Evolutionary conservation across 768 basidiomycete genomes (phyloP).

Genomic region (Cyathus striatus): DNA sequence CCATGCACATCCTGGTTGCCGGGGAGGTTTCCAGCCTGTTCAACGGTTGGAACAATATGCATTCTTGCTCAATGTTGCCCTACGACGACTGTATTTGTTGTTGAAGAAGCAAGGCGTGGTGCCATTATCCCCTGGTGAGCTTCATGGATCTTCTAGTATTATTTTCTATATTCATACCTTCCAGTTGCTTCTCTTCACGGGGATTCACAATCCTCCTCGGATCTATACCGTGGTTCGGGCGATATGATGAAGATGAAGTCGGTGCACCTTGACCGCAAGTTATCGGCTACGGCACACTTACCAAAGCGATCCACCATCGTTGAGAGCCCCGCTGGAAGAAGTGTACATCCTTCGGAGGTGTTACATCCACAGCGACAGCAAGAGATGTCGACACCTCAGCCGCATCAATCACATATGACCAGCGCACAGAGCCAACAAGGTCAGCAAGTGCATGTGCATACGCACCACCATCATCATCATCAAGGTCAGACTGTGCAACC

Average conservation of each 20-base stretch:
- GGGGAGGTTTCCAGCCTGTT: constrained; percentile 82
- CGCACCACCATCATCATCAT: constrained; percentile 21
- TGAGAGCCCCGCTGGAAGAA: constrained; percentile 88
- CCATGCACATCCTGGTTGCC: constrained; percentile 65
- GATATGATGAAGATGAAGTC: constrained; percentile 96
- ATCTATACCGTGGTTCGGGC: constrained; percentile 80
- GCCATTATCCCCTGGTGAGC: constrained; percentile 69
- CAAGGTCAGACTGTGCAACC: constrained; percentile 12
- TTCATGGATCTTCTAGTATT: constrained; percentile 5
- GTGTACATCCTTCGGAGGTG: constrained; percentile 69
- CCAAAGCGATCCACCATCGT: constrained; percentile 95
- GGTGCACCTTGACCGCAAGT: constrained; percentile 90
- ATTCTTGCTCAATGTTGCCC: constrained; percentile 92
- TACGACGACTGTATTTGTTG: constrained; percentile 83
- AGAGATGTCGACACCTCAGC: constrained; percentile 32
- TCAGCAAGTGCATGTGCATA: constrained; percentile 32
- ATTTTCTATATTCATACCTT: constrained; percentile 4
- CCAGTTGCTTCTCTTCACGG: constrained; percentile 18
- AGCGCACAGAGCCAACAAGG: constrained; percentile 24
- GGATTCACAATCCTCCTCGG: constrained; percentile 35
- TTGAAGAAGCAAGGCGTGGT: constrained; percentile 88
- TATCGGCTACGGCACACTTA: constrained; percentile 87
- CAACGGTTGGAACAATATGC: constrained; percentile 97
- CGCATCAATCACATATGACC: constrained; percentile 17
- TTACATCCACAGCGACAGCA: constrained; percentile 42